Conservation (phyloP, 306 rosid species). For the Ceratonia siliqua region DNA sequence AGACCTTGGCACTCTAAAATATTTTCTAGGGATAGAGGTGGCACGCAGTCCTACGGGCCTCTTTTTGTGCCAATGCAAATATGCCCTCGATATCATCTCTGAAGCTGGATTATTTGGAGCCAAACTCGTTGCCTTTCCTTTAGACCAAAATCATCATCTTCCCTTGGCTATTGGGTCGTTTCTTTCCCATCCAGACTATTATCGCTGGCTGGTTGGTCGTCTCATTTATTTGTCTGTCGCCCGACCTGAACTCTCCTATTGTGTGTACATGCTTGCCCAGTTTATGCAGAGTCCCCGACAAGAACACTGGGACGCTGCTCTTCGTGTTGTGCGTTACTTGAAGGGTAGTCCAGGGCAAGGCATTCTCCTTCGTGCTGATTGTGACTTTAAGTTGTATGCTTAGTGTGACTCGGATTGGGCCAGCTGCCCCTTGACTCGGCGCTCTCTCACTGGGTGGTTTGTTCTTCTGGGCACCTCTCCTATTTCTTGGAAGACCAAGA, state of each 20-base stretch:
- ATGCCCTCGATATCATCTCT: not conserved
- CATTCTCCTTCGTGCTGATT: not conserved
- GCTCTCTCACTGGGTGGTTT: not conserved
- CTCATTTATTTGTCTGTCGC: not conserved
- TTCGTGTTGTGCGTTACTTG: not conserved
- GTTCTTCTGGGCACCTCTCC: not conserved
- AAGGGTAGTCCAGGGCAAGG: not conserved
- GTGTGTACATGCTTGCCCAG: not conserved
- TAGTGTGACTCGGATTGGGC: not conserved
- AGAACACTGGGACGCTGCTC: not conserved
- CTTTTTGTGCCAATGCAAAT: not conserved
- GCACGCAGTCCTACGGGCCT: not conserved
- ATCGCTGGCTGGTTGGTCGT: not conserved
- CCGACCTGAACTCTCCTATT: not conserved
- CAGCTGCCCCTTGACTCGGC: not conserved
- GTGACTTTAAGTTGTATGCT: not conserved
- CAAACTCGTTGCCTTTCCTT: not conserved
- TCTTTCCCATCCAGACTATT: not conserved
- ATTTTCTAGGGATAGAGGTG: not conserved
- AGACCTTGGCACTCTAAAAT: not conserved
- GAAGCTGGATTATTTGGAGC: not conserved
- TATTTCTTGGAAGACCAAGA: not conserved
- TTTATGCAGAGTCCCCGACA: not conserved
- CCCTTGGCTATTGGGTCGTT: not conserved
- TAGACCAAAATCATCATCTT: slow-evolving; percentile 18